Evolutionary conservation across 1,284 basidiomycete genomes (phyloP).

Genomic region (Puccinia polysora): DNA sequence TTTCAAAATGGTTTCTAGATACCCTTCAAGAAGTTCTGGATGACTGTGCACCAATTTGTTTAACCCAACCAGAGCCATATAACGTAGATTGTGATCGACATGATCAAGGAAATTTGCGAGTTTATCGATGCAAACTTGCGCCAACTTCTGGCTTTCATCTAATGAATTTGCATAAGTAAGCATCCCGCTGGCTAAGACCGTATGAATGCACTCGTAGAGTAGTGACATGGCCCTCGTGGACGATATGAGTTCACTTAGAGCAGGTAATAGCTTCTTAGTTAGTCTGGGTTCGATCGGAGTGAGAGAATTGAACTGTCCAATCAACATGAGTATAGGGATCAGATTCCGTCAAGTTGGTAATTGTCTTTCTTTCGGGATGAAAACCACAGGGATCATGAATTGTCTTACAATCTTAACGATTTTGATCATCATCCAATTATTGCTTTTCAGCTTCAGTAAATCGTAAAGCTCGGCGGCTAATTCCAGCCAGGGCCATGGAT

Average conservation of each 20-base stretch:
- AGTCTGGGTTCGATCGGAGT: constrained; percentile 87
- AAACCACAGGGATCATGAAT: not conserved
- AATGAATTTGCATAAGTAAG: constrained; percentile 54
- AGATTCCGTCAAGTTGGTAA: not conserved
- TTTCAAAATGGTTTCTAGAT: constrained; percentile 83
- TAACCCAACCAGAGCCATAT: constrained; percentile 90
- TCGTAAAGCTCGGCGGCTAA: constrained; percentile 90
- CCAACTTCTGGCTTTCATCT: constrained; percentile 61
- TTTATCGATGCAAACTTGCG: constrained; percentile 85
- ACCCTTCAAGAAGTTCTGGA: constrained; percentile 80
- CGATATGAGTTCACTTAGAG: constrained; percentile 87
- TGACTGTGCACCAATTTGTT: constrained; percentile 92
- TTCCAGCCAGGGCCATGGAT: constrained; percentile 57
- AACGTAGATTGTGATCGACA: constrained; percentile 92
- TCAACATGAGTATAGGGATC: constrained; percentile 9
- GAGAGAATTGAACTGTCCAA: constrained; percentile 73
- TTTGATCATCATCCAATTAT: constrained; percentile 99
- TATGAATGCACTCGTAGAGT: constrained; percentile 96
- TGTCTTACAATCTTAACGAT: constrained; percentile 80
- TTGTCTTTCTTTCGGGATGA: constrained; percentile 42
- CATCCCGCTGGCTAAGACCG: constrained; percentile 96
- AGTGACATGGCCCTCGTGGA: constrained; percentile 93
- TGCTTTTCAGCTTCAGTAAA: constrained; percentile 85
- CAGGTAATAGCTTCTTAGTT: constrained; percentile 86
- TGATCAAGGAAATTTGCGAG: constrained; percentile 86